Base-by-base conservation (phyloP, 169 alveolate species). In the Perkinsus chesapeaki region DNA sequence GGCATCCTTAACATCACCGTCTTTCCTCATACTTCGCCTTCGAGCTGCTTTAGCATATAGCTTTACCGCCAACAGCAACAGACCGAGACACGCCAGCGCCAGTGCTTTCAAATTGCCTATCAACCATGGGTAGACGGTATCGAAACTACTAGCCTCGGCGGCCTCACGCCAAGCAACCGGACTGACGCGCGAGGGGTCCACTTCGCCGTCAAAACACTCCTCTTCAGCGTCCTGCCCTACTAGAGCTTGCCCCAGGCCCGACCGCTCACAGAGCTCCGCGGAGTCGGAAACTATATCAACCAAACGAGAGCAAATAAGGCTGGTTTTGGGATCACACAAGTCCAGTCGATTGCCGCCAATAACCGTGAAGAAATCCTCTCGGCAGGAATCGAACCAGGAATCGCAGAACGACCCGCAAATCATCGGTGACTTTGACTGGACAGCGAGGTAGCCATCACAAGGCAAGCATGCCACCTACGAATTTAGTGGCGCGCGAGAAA, bases 351-450 rank as follows among this genome's bases (percentile, higher is more conserved):
- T 60, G 82, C 82, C 82, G 31, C 82, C 23, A 60, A 60, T 34
- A 16, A 60, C 82, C 31, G 82, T 23, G 82, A 60, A 60, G 31
- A 60, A 60, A 60, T 60, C 82, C 82, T 34, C 82, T 60, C 82
- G 82, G 82, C 82, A 60, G 82, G 82, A 60, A 60, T 60, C 82
- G 82, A 60, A 60, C 82, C 82, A 60, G 82, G 82, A 60, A 34
- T 60, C 82, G 82, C 82, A 60, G 82, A 60, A 60, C 12, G 82
- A 60, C 23, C 82, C 23, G 82, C 82, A 60, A 16, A 60, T 60
- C 23, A 34, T 20, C 23, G 82, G 82, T 34, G 27, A 34, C 31
- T 60, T 60, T 12, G 82, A 60, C 23, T 60, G 82, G 27, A 9
- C 27, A 16, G 82, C 82, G 36, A 60, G 82, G 82, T 60, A 16